Evolutionary conservation across 768 basidiomycete species (phyloP), one percentile per base, ranked within the genome.

Genomic region (Lactarius hengduanensis): DNA sequence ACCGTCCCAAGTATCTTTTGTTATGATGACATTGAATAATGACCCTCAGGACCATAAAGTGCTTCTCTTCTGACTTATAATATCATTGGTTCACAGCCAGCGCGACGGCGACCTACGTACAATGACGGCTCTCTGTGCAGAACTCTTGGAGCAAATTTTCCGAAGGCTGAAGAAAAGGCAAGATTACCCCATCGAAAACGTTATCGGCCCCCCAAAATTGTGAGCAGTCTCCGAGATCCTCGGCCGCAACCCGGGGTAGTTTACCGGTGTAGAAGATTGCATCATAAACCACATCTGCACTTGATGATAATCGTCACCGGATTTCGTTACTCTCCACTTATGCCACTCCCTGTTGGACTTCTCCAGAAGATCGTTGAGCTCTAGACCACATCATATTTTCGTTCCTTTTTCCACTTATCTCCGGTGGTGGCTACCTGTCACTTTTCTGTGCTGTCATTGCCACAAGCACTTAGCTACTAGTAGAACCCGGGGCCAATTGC

Each of bases 191-290:
- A 34, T 60, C 41, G 10, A 38, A 59, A 26, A 28, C 53, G 40
- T 26, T 43, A 55, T 11, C 6, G 7, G 0, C 18, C 50, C 40
- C 63, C 59, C n/a, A 41, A 53, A 59, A 4, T 26, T 22, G 1
- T 22, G n/a, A 7, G n/a, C n/a, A 20, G 47, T 16, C 20, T 54
- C 58, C 50, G 20, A 50, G 57, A 58, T 58, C 57, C 57, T 38
- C 45, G 63, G 63, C 28, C 18, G 28, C 32, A 36, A 45, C 13
- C 50, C 26, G 11, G 47, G n/a, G 9, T 57, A 30, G 9, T 41
- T 38, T 9, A 9, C 54, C 20, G 38, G 11, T 16, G 4, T 8
- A 22, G 22, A n/a, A 7, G 22, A 10, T 41, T 36, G 18, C 38
- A 36, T 26, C 41, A 47, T 22, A 47, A 43, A 60, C 16, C 18